These are phyloP conservation scores for Colletotrichum acutatum DNA, from an alignment of 2,329 filamentous ascomycete genomes.

Conservation along the genomic window DNA sequence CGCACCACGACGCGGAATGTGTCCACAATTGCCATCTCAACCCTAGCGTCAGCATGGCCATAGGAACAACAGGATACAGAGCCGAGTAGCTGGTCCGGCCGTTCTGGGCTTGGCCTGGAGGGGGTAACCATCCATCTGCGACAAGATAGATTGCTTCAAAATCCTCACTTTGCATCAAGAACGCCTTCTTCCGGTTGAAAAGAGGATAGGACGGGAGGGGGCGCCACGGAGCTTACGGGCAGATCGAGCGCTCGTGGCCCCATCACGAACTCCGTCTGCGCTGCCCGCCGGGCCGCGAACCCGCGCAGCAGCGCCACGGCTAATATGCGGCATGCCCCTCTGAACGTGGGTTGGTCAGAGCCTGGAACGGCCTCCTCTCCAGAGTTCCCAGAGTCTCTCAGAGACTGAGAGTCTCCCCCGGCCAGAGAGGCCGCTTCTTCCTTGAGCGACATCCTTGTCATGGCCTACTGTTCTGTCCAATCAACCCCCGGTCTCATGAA, in stretches of 20 bases:
- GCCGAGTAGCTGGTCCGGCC: conserved; percentile 8
- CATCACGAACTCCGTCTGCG: conserved; percentile 3
- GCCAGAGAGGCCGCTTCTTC: conserved; percentile 25
- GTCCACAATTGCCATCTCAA: conserved; percentile 15
- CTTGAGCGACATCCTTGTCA: conserved; percentile 19
- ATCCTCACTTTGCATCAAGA: conserved; percentile 12
- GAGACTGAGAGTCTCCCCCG: background rate
- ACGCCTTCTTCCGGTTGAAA: conserved; percentile 13
- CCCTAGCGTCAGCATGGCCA: conserved; percentile 11
- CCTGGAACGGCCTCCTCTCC: background rate
- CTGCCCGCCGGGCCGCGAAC: conserved; percentile 32
- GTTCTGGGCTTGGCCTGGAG: background rate
- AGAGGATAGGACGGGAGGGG: background rate
- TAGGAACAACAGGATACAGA: conserved; percentile 4
- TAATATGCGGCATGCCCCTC: conserved; percentile 23
- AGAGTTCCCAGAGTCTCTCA: background rate
- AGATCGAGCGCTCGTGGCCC: background rate
- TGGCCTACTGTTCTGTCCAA: background rate
- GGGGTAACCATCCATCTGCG: background rate
- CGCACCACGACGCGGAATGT: background rate
- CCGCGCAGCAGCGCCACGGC: conserved; percentile 31
- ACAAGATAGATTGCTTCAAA: conserved; percentile 20
- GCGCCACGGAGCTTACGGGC: conserved; percentile 7
- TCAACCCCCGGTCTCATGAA: background rate
- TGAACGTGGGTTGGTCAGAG: conserved; percentile 24